Base-by-base conservation (phyloP, 768 basidiomycete species). In the Termitomyces eurrhizus region DNA sequence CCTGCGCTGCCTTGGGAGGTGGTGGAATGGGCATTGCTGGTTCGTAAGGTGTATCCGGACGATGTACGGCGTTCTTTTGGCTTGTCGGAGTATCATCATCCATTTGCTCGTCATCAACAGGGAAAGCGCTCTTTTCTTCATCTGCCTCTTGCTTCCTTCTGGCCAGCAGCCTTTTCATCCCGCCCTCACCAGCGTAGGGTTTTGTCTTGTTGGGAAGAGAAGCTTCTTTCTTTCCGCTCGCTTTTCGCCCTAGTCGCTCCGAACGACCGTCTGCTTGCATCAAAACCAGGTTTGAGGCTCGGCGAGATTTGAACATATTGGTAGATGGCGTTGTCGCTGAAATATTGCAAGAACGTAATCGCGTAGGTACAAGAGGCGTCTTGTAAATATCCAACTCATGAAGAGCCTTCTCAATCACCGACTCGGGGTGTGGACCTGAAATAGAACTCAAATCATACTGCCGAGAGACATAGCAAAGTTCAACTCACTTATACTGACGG, bases 151-250 rank as follows among this genome's bases (percentile, higher is more conserved):
- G 73, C 67, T 81, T 82, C 52, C 86, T 77, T 64, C 83, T 80
- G 24, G 87, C 85, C 42, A 92, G 71, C 70, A 90, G 74, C 67
- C 87, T 92, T 77, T 88, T 90, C 80, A 90, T 86, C 0, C 89
- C 88, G 56, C 90, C 88, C 62, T 85, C 83, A 7, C 90, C 90
- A 1, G 89, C 86, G 66, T 92, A 92, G 4, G 90, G 90, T 66
- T 92, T 92, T 21, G 83, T 83, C 42, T 80, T 80, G 62, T 84
- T 85, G 14, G 77, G 72, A 18, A 75, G 69, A 46, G 71, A 76
- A 39, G 67, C 72, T 66, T 78, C 80, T 50, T 68, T 78, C 73
- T 65, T 74, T 67, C 64, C 75, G 73, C 64, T 68, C 36, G 59
- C 67, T 66, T 72, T 77, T 60, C 71, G 68, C 16, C 81, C 83